Conservation (phyloP, 306 rosid species). For the Prunus mume region DNA sequence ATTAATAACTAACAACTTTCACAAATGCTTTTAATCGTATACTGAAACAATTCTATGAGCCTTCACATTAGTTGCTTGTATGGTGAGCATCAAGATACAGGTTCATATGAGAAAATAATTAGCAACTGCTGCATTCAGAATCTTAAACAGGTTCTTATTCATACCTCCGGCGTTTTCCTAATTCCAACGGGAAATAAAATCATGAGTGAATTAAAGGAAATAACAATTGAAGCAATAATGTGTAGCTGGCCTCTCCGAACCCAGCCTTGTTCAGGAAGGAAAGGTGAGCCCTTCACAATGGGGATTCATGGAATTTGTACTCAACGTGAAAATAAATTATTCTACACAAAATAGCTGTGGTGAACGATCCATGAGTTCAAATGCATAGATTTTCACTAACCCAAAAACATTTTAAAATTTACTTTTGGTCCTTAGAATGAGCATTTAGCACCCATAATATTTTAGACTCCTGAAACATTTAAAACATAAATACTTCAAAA, state of each 20-base stretch:
- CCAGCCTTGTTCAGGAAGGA: background rate
- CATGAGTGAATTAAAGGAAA: background rate
- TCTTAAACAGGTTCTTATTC: background rate
- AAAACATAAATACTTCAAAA: background rate
- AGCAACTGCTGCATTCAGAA: background rate
- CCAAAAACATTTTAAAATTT: background rate
- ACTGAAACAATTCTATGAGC: background rate
- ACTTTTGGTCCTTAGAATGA: background rate
- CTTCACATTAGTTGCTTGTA: background rate
- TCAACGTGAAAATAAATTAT: background rate
- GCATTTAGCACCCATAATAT: background rate
- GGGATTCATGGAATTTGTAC: background rate
- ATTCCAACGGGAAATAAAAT: background rate
- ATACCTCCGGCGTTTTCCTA: background rate
- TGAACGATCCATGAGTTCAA: background rate
- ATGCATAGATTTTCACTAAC: background rate
- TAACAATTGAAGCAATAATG: background rate
- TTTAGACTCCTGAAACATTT: background rate
- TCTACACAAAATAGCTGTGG: background rate
- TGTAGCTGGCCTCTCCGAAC: background rate
- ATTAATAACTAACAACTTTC: background rate
- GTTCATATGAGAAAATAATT: background rate
- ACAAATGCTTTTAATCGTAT: background rate
- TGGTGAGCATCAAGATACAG: background rate
- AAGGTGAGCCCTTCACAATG: background rate